Evolutionary conservation across 305 asterid genomes (phyloP).

Genomic region (Withania somnifera): DNA sequence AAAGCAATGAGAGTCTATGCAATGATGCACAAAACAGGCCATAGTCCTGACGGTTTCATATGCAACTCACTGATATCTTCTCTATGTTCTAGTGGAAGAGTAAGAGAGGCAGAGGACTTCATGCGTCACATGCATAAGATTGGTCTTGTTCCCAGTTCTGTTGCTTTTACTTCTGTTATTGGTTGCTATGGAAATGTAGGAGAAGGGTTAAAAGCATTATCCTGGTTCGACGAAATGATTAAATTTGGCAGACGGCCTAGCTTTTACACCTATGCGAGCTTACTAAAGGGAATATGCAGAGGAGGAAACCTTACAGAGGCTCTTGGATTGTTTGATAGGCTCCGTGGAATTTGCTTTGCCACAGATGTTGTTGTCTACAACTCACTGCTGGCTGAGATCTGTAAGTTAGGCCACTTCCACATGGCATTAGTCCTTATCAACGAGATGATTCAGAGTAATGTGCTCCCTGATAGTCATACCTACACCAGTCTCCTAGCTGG

Average conservation of each 20-base stretch:
- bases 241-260: conserved; percentile 49
- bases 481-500: conserved; percentile 46
- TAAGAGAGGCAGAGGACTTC: conserved; percentile 54
- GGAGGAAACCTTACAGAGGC: conserved; percentile 51
- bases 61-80: conserved; percentile 53
- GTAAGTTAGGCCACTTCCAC: conserved; percentile 36
- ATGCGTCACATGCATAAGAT: conserved; percentile 39
- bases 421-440: conserved; percentile 33
- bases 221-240: conserved; percentile 55
- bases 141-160: conserved; percentile 44
- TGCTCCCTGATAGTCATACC: conserved; percentile 56
- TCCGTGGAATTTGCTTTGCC: conserved; percentile 30
- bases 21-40: conserved; percentile 45
- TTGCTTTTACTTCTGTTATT: conserved; percentile 53
- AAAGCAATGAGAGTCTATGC: conserved; percentile 44
- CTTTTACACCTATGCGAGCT: conserved; percentile 47
- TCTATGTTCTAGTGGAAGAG: conserved; percentile 48
- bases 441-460: conserved; percentile 46
- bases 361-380: conserved; percentile 47
- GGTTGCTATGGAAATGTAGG: conserved; percentile 46
- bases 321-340: conserved; percentile 36
- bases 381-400: conserved; percentile 44
- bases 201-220: conserved; percentile 46
- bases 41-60: conserved; percentile 30
- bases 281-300: conserved; percentile 63